Evolutionary conservation across 805 yeast species (phyloP), one percentile per base, ranked within the genome.

Genomic region (Nakazawaea laoshanensis): DNA sequence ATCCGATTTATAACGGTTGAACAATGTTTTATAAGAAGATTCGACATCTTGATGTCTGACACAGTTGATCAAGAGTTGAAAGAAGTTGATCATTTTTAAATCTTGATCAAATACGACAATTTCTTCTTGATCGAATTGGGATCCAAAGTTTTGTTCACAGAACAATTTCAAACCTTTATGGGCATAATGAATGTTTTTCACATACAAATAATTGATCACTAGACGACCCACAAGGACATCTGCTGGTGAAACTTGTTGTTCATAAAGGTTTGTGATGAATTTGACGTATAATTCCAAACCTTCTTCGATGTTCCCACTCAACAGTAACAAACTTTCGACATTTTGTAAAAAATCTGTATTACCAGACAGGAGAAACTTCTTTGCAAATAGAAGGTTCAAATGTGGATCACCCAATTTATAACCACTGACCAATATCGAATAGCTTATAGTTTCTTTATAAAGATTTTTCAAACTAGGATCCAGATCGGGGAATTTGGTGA

Each of bases 321-420:
- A 39, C 6, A 56, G 35, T 13, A 58, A 37, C 16, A 38, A 51
- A 14, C 34, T 40, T 41, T 58, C 61, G 30, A 53, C 46, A 19
- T 39, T 32, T 25, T 47, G 39, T 12, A 54, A 46, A 20, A 32
- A 35, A 7, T 47, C 55, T 4, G 40, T 39, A 16, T 42, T 36
- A 4, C 49, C 57, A 38, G 55, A 49, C 27, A 47, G 47, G 32
- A 74, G 55, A 31, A 85, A 61, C 49, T 83, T 76, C 22, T 65
- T 54, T 3, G 95, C 96, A 39, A 86, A 65, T 8, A 78, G 65
- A 43, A 77, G 77, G 49, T 85, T 86, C 36, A 92, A 60, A 28
- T 73, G 75, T 5, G 80, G 69, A 48, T 86, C 95, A 4, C 95
- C 96, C 41, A 70, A 69, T 35, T 69, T 69, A 34, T 57, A 60